Base-by-base conservation (phyloP, 257 asterid species). In the Forsythia suspensa region DNA sequence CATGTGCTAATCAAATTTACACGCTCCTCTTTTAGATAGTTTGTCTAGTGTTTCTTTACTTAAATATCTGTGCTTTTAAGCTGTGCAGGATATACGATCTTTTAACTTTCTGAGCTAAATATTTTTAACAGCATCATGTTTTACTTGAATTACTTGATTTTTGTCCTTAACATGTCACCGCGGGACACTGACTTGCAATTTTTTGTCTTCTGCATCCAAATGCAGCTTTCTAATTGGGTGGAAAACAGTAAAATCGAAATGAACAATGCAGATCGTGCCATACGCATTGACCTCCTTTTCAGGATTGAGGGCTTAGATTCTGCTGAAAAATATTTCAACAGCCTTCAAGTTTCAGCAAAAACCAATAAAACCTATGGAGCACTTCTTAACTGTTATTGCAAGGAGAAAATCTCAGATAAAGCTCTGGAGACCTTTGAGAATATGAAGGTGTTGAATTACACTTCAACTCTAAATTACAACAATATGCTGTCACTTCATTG, bases 191-290 rank as follows among this genome's bases (percentile, higher is more conserved):
- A 61, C 51, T 70, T 41, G 70, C 15, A 24, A 18, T 57, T 20
- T 79, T 66, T 55, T 40, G 76, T 15, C 21, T 43, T 67, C 66
- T 77, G 13, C 75, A 24, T 65, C 6, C 40, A 3, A 51, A 63
- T 77, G 80, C 91, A 94, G 98, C 75, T 94, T 44, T 86, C 84
- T 59, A 89, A 90, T 43, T 94, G 98, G 97, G 73, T 87, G 84
- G 92, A 89, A 40, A 82, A 78, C 88, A 82, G 82, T 80, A 83
- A 84, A 9, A 29, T 89, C 6, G n/a, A 51, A 65, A 38, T 80
- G 55, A 87, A 55, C 15, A 79, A 83, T 73, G 82, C 87, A 55
- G 93, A 91, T 74, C 86, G 76, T 24, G 97, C 97, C 66, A 72
- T 88, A 71, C 88, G 85, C 69, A 87, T 93, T 66, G 87, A 88